Evolutionary conservation across 371 early-diverging fungal species (phyloP), one percentile per base, ranked within the genome.

Genomic region (Thermomucor indicae-seudaticae): DNA sequence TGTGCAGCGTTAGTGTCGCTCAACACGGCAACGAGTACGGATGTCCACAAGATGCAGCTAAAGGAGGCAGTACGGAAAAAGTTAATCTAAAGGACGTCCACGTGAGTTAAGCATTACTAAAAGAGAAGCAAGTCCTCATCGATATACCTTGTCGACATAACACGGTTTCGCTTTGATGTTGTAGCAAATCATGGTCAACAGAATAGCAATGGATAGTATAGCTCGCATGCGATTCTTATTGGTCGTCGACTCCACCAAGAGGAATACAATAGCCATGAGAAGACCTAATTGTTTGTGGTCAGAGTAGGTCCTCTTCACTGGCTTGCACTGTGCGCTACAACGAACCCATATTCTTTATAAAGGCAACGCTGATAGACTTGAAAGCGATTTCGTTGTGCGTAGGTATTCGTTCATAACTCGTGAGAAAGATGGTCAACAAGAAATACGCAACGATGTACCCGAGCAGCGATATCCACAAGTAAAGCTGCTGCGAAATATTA

Each of bases 371-470:
- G 32, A 81, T 83, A 7, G 86, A 80, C 39, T 78, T 78, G 62
- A 81, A 88, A 28, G 83, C 83, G 23, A 86, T 86, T 67, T 86
- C 88, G 43, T 85, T 83, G 27, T 75, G 65, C 6, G 58, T 67
- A 0, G 88, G 88, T 14, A 76, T 78, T 4, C 84, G 70, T 52
- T 88, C 88, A 51, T 83, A 81, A 2, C 85, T 85, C 1, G 88
- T 84, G 24, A 88, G 58, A 53, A 88, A 86, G 12, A 83, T 67
- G 12, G 85, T 85, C 55, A 85, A 64, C 12, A 86, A 52, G 29
- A 84, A 61, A 47, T 86, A 85, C 6, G 85, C 84, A 2, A 79
- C 55, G 0, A 83, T 68, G 47, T 88, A 88, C 1, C 80, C 85
- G 1, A 78, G 51, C 0, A 86, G 40, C 0, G 86, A 80, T n/a